Conservation (phyloP, 164 flowering plant species). For the Chloranthus sessilifolius region DNA sequence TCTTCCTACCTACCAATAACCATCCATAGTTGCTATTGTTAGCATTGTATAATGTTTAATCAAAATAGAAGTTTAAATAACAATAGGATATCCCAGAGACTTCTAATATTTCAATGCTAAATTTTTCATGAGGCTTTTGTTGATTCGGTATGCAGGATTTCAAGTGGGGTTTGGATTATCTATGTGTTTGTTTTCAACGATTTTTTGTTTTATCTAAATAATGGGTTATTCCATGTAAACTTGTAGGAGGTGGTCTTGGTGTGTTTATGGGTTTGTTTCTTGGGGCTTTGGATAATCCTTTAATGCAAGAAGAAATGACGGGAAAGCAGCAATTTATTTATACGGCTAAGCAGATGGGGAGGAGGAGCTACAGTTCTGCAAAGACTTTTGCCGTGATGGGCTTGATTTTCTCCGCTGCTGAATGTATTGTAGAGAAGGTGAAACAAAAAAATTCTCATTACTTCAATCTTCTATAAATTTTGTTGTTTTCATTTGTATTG, state of each 20-base stretch:
- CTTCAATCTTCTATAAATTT: not conserved
- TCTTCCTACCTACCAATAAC: too few relatives aligned
- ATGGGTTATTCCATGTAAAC: not conserved
- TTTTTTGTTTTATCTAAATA: not conserved
- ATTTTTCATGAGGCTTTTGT: too few relatives aligned
- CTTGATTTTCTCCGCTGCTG: slow-evolving; percentile 77
- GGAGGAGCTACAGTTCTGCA: slow-evolving; percentile 66
- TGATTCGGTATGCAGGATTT: too few relatives aligned
- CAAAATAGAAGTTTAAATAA: too few relatives aligned
- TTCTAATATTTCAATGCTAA: too few relatives aligned
- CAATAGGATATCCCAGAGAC: too few relatives aligned
- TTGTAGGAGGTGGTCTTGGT: slow-evolving; percentile 93
- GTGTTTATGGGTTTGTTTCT: slow-evolving; percentile 77
- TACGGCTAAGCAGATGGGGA: slow-evolving; percentile 82
- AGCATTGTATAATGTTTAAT: too few relatives aligned
- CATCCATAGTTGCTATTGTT: too few relatives aligned
- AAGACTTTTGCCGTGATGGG: slow-evolving; percentile 94
- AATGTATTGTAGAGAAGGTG: slow-evolving; percentile 91
- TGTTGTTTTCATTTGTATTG: slow-evolving; percentile 1
- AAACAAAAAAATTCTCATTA: not conserved
- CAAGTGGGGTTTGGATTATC: not conserved
- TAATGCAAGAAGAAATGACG: slow-evolving; percentile 74
- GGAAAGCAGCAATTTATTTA: slow-evolving; percentile 66
- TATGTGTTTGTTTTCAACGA: not conserved
- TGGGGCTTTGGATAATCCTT: slow-evolving; percentile 80